Evolutionary conservation across 2,329 filamentous ascomycete species (phyloP).

Genomic region (Aspergillus ibericus): DNA sequence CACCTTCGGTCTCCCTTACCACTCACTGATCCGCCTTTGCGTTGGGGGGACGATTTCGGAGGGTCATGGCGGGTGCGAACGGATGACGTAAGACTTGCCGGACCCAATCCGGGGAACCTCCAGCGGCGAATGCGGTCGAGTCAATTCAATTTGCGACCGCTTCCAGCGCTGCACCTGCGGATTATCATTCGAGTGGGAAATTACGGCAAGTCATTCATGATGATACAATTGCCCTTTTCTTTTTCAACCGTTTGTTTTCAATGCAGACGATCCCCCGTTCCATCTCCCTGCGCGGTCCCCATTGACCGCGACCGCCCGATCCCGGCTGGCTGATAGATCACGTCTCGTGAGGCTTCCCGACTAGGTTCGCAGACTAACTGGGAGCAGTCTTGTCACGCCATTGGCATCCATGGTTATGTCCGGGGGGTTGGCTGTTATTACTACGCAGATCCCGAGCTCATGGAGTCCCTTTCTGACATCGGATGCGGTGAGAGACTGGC

Average conservation of each 20-base stretch:
- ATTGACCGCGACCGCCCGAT: too few relatives aligned
- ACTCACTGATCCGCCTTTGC: not conserved
- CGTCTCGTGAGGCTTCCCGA: too few relatives aligned
- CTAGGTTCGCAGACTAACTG: too few relatives aligned
- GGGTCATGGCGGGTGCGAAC: slow-evolving; percentile 13
- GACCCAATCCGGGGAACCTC: slow-evolving; percentile 32
- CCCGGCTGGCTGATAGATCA: too few relatives aligned
- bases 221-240: too few relatives aligned
- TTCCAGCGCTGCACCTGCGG: slow-evolving; percentile 5
- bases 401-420: not conserved
- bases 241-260: too few relatives aligned
- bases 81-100: slow-evolving; percentile 39
- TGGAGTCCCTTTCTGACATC: not conserved
- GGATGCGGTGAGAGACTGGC: not conserved
- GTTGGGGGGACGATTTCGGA: slow-evolving; percentile 9
- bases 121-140: slow-evolving; percentile 26
- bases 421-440: too few relatives aligned
- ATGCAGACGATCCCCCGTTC: not conserved
- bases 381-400: not conserved
- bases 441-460: not conserved
- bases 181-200: not conserved
- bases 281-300: not conserved
- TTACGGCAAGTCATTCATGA: not conserved
- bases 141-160: not conserved
- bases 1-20: not conserved